Percentiles rank a stretch among this genome's conserved stretches.
These are phyloP conservation scores for Capronia epimyces DNA, from an alignment of 2,329 filamentous ascomycete genomes.

Conservation along the genomic window DNA sequence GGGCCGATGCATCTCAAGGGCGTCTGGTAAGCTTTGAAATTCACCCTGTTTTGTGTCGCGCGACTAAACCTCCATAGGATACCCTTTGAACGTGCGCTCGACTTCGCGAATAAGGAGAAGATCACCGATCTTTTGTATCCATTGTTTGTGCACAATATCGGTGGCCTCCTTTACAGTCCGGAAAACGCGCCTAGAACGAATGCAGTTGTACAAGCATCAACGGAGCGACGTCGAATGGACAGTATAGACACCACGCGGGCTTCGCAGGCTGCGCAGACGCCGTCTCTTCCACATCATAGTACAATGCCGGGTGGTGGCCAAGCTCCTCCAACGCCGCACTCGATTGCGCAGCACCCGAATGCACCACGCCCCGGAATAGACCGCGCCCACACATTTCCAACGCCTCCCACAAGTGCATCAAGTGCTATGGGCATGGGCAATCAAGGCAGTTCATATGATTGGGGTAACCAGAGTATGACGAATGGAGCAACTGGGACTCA, in stretches of 20 bases:
- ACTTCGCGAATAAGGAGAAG: conserved; percentile 99
- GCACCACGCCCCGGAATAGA: conserved; percentile 67
- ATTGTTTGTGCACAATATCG: conserved; percentile 95
- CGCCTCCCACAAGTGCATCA: conserved; percentile 86
- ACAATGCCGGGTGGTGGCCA: conserved; percentile 58
- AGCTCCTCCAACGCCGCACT: conserved; percentile 62
- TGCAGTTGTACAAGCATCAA: conserved; percentile 74
- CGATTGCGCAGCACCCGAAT: conserved; percentile 56
- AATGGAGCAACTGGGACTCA: conserved; percentile 58
- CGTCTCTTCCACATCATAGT: conserved; percentile 57
- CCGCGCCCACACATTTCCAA: conserved; percentile 86
- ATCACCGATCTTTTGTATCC: conserved; percentile 94
- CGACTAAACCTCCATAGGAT: conserved; percentile 59
- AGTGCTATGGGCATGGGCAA: conserved; percentile 72
- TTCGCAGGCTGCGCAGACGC: conserved; percentile 50
- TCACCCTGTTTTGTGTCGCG: neutral
- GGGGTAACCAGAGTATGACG: conserved; percentile 62
- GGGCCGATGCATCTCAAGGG: conserved; percentile 98
- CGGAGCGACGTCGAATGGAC: conserved; percentile 70
- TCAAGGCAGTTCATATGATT: conserved; percentile 71
- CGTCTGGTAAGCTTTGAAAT: conserved; percentile 64
- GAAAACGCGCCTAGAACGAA: conserved; percentile 77
- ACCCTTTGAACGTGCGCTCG: conserved; percentile 91
- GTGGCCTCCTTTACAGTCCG: conserved; percentile 86
- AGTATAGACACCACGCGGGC: conserved; percentile 47